phyloP scores from a whole-genome alignment of 2,329 filamentous ascomycete genomes.

The Plectosphaerella cucumerina region DNA sequence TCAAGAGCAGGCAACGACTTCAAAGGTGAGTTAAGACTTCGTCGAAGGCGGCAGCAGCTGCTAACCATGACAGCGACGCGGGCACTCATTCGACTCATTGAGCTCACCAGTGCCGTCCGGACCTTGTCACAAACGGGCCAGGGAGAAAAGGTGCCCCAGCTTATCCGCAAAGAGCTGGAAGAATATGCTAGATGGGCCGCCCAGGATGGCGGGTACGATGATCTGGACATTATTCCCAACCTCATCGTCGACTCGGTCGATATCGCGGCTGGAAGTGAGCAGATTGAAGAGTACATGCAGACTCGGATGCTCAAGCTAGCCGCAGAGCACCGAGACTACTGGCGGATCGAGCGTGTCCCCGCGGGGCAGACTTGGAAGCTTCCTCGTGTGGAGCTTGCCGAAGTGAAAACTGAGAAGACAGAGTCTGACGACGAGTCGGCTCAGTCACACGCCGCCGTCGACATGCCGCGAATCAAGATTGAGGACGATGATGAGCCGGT shows the following conservation, averaged over 20 bases:
- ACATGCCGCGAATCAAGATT: too few species aligned
- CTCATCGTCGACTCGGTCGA: conserved; percentile 32
- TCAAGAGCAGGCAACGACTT: conserved; percentile 30
- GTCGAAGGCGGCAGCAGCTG: too few species aligned
- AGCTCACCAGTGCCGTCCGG: conserved; percentile 31
- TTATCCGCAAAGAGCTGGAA: conserved; percentile 29
- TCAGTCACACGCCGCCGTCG: too few species aligned
- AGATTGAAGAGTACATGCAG: conserved; percentile 30
- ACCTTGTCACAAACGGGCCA: conserved; percentile 29
- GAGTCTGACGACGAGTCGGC: neutral
- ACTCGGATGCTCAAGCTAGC: conserved; percentile 29
- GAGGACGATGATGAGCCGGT: conserved; percentile 1
- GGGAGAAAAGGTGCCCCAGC: conserved; percentile 21
- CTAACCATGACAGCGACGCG: conserved; percentile 29
- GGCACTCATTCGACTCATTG: conserved; percentile 32
- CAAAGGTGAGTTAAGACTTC: conserved; percentile 21
- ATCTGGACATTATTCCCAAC: conserved; percentile 31
- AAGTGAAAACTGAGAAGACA: neutral
- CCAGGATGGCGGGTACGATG: conserved; percentile 31
- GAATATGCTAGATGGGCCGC: conserved; percentile 35
- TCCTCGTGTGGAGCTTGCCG: neutral
- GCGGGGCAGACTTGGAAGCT: conserved; percentile 2
- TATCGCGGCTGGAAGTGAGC: conserved; percentile 17
- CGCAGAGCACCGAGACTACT: conserved; percentile 29
- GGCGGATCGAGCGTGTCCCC: conserved; percentile 19